Evolutionary conservation across 305 asterid species (phyloP).

Genomic region (Fraxinus latifolia): DNA sequence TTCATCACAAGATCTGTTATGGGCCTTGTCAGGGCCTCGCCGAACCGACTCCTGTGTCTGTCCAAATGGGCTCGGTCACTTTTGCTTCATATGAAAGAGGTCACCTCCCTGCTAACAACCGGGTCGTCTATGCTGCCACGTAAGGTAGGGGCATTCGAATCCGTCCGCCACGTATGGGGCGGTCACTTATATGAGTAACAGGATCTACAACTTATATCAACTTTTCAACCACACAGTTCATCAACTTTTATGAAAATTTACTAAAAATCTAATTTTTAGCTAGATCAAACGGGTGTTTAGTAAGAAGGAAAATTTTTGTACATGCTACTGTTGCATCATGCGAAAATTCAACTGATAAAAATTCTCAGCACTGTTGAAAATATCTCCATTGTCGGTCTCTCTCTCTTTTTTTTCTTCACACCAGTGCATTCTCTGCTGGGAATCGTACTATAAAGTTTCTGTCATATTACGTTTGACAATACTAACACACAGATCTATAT

Average conservation of each 20-base stretch:
- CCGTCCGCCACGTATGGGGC: too few relatives aligned
- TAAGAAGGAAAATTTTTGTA: background rate
- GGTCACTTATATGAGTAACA: too few relatives aligned
- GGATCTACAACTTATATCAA: too few relatives aligned
- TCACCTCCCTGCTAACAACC: too few relatives aligned
- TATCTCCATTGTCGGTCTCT: background rate
- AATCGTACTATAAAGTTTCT: background rate
- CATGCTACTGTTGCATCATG: background rate
- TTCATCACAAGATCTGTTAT: too few relatives aligned
- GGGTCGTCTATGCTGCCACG: too few relatives aligned
- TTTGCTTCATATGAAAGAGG: too few relatives aligned
- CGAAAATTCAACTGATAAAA: background rate
- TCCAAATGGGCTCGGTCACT: too few relatives aligned
- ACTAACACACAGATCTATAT: background rate
- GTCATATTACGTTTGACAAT: background rate
- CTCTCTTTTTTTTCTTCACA: background rate
- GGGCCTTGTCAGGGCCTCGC: too few relatives aligned
- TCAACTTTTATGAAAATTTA: too few relatives aligned
- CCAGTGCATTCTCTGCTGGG: background rate
- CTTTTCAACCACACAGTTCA: background rate
- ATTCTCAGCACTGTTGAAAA: background rate
- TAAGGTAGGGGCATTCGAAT: too few relatives aligned
- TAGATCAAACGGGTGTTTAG: background rate
- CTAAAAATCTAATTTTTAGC: background rate
- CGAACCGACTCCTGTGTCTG: too few relatives aligned